These are phyloP conservation scores for Stemphylium beticola DNA, from an alignment of 2,329 filamentous ascomycete genomes.

Conservation along the genomic window DNA sequence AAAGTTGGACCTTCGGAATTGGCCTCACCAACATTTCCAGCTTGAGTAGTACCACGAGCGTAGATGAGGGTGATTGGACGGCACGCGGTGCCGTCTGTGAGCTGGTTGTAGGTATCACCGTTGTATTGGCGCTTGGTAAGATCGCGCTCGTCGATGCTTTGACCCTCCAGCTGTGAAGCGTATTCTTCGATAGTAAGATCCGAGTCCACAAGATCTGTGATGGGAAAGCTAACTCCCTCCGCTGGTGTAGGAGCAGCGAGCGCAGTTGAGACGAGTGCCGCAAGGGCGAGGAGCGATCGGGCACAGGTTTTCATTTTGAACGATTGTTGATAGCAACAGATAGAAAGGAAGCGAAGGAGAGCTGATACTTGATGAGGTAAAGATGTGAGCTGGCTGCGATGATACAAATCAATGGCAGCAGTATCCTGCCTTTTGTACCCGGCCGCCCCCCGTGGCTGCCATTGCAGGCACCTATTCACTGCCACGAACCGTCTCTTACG, in stretches of 20 bases:
- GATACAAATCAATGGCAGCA: background rate
- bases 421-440: constrained; percentile 12
- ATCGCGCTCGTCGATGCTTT: constrained; percentile 8
- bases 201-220: constrained; percentile 32
- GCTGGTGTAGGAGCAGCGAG: constrained; percentile 26
- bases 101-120: constrained; percentile 37
- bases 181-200: constrained; percentile 35
- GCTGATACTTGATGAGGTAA: background rate
- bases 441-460: background rate
- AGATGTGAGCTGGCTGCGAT: constrained; percentile 1
- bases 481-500: background rate
- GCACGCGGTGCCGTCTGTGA: constrained; percentile 47
- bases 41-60: constrained; percentile 61
- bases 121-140: constrained; percentile 31
- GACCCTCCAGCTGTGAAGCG: constrained; percentile 27
- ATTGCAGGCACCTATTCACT: background rate
- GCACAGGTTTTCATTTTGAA: constrained; percentile 28
- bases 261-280: constrained; percentile 19
- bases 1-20: constrained; percentile 56
- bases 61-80: constrained; percentile 60
- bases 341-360: background rate
- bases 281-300: constrained; percentile 25
- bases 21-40: constrained; percentile 58
- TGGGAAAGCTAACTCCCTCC: constrained; percentile 30
- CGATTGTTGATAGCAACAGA: background rate